phyloP scores from a whole-genome alignment of 1,284 basidiomycete genomes.

The Rhodotorula sp. region DNA sequence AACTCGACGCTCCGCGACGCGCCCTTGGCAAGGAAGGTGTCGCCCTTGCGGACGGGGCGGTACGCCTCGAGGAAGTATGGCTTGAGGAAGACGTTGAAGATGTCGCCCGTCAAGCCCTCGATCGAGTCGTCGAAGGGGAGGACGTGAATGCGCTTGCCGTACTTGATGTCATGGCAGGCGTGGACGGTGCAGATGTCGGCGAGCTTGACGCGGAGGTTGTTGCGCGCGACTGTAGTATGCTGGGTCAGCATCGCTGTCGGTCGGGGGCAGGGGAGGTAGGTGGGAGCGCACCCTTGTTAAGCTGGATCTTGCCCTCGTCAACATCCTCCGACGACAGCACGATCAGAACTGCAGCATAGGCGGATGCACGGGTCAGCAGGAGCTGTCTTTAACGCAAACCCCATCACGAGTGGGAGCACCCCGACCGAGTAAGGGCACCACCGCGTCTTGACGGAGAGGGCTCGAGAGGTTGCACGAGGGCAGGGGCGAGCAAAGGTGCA shows the following conservation, averaged over 20 bases:
- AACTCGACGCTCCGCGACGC: conserved; percentile 91
- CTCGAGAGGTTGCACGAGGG: not conserved
- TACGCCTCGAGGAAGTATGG: conserved; percentile 99
- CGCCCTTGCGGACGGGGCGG: conserved; percentile 90
- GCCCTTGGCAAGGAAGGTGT: conserved; percentile 97
- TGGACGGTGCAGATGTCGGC: conserved; percentile 95
- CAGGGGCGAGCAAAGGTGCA: no score
- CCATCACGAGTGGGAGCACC: not conserved
- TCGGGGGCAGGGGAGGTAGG: no score
- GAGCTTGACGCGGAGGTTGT: conserved; percentile 96
- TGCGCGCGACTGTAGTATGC: conserved; percentile 78
- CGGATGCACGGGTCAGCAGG: not conserved
- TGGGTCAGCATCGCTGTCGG: no score
- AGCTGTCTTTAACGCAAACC: no score
- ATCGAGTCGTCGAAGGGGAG: conserved; percentile 98
- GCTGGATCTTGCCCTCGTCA: conserved; percentile 94
- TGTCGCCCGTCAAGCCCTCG: conserved; percentile 93
- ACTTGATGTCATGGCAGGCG: conserved; percentile 97
- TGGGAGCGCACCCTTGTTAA: conserved; percentile 74
- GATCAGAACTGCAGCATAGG: conserved; percentile 69
- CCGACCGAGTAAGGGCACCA: not conserved
- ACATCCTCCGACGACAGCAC: conserved; percentile 93
- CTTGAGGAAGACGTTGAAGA: conserved; percentile 98
- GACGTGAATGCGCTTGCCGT: conserved; percentile 96
- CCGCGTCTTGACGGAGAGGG: no score